Evolutionary conservation across 2,329 filamentous ascomycete genomes (phyloP).

Genomic region (Pseudopyricularia cyperi): DNA sequence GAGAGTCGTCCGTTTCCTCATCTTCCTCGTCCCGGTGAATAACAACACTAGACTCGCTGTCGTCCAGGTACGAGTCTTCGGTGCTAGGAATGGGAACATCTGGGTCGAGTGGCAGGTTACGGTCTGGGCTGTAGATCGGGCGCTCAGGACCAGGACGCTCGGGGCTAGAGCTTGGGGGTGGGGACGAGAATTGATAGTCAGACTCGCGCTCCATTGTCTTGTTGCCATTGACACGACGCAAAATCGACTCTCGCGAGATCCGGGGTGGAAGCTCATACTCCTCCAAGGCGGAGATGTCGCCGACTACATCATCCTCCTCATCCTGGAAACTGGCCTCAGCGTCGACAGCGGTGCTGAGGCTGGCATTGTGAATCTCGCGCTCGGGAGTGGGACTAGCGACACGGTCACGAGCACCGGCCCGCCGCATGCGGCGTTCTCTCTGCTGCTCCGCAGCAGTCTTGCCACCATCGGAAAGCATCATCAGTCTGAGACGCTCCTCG

Average conservation of each 20-base stretch:
- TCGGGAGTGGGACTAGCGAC: slow-evolving; percentile 29
- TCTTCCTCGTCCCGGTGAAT: slow-evolving; percentile 44
- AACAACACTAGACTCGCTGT: slow-evolving; percentile 45
- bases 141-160: slow-evolving; percentile 18
- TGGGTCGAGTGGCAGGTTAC: slow-evolving; percentile 58
- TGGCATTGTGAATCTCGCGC: slow-evolving; percentile 19
- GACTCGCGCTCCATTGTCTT: slow-evolving; percentile 42
- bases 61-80: slow-evolving; percentile 50
- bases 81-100: slow-evolving; percentile 83
- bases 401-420: slow-evolving; percentile 39
- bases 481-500: slow-evolving; percentile 73
- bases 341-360: slow-evolving; percentile 12
- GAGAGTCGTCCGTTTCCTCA: slow-evolving; percentile 48
- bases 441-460: slow-evolving; percentile 52
- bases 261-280: slow-evolving; percentile 58
- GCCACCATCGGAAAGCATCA: slow-evolving; percentile 68
- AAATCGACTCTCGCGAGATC: slow-evolving; percentile 87
- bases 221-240: slow-evolving; percentile 69
- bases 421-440: slow-evolving; percentile 55
- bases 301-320: slow-evolving; percentile 46
- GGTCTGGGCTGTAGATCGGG: not conserved
- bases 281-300: slow-evolving; percentile 44
- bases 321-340: slow-evolving; percentile 18
- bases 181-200: slow-evolving; percentile 52
- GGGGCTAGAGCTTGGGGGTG: slow-evolving; percentile 43